Percentiles rank a stretch among this genome's conserved stretches.
Evolutionary conservation across 768 basidiomycete genomes (phyloP).

Genomic region (Tulasnella sp.): DNA sequence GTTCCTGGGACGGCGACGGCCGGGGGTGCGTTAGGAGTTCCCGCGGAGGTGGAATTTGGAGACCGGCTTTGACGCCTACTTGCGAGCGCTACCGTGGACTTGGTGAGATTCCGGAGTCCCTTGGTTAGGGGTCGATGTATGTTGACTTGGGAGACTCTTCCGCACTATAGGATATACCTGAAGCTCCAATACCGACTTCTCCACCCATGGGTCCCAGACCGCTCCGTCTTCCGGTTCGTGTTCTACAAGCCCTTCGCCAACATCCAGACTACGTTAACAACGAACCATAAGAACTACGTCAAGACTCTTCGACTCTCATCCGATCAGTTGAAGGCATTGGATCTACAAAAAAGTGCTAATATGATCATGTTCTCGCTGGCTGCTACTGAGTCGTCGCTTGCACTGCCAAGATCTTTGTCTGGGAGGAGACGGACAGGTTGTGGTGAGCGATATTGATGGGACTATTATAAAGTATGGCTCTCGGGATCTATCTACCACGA

Average conservation of each 20-base stretch:
- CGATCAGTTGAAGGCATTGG: constrained; percentile 88
- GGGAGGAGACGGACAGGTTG: constrained; percentile 88
- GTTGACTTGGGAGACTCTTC: too few species aligned
- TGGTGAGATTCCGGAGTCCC: too few species aligned
- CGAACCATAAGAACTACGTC: constrained; percentile 54
- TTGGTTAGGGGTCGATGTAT: too few species aligned
- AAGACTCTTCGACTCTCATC: constrained; percentile 91
- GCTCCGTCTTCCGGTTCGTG: background rate
- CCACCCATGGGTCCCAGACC: too few species aligned
- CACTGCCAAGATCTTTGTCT: constrained; percentile 72
- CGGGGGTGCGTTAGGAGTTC: constrained; percentile 22
- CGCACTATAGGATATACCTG: too few species aligned
- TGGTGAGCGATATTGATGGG: constrained; percentile 98
- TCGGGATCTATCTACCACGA: background rate
- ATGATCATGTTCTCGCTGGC: constrained; percentile 89
- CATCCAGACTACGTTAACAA: too few species aligned
- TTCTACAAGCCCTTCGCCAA: too few species aligned
- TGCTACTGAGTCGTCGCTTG: constrained; percentile 55
- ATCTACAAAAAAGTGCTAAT: constrained; percentile 78
- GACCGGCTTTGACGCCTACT: too few species aligned
- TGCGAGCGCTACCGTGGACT: too few species aligned
- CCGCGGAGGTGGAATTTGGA: too few species aligned
- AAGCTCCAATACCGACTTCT: too few species aligned
- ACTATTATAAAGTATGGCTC: constrained; percentile 75
- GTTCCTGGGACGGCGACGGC: too few species aligned